These are phyloP conservation scores for Vickermania ingenoplastis DNA, from an alignment of 208 protist genomes.

Conservation along the genomic window DNA sequence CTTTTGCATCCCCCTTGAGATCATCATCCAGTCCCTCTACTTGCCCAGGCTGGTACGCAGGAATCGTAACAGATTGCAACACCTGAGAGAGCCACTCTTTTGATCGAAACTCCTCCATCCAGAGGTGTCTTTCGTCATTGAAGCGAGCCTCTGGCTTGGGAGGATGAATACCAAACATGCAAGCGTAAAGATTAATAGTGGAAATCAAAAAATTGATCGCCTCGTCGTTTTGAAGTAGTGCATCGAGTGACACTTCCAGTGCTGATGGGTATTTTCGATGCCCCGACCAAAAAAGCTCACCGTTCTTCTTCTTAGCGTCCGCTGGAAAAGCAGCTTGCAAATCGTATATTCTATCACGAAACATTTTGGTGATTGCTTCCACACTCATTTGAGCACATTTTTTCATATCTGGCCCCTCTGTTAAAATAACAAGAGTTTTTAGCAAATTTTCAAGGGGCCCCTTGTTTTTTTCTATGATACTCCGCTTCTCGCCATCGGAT, in stretches of 20 bases:
- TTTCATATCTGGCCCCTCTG: slow-evolving; percentile 55
- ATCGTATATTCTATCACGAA: slow-evolving; percentile 94
- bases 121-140: slow-evolving; percentile 75
- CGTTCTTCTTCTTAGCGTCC: slow-evolving; percentile 91
- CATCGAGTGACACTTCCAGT: slow-evolving; percentile 23
- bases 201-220: slow-evolving; percentile 65
- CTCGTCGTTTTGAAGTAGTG: slow-evolving; percentile 15
- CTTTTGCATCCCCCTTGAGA: slow-evolving; percentile 22
- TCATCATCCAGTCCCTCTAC: slow-evolving; percentile 81
- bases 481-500: slow-evolving; percentile 62
- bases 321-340: slow-evolving; percentile 96
- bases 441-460: slow-evolving; percentile 37
- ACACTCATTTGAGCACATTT: slow-evolving; percentile 95
- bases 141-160: slow-evolving; percentile 71
- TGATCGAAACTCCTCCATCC: slow-evolving; percentile 74
- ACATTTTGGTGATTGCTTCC: slow-evolving; percentile 92
- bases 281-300: slow-evolving; percentile 89
- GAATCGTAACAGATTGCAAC: slow-evolving; percentile 17
- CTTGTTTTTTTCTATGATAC: slow-evolving; percentile 72
- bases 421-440: slow-evolving; percentile 40
- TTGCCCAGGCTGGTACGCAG: slow-evolving; percentile 30
- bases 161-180: slow-evolving; percentile 80
- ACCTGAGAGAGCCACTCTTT: slow-evolving; percentile 41
- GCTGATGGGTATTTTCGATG: slow-evolving; percentile 78
- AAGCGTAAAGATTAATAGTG: slow-evolving; percentile 71